Evolutionary conservation across 2,329 filamentous ascomycete genomes (phyloP).

Genomic region (Esteya vermicola): DNA sequence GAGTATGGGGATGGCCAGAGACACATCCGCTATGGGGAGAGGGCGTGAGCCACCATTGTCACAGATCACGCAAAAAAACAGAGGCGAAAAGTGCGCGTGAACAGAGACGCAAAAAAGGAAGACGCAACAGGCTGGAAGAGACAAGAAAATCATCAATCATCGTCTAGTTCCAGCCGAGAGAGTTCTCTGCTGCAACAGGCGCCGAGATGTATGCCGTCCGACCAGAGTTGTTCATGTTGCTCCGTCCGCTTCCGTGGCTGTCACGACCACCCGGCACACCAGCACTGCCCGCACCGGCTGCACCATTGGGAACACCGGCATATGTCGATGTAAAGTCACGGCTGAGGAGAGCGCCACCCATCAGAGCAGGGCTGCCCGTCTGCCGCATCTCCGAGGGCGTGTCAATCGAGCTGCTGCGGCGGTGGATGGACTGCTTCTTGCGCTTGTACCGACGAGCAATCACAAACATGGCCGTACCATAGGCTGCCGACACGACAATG

Average conservation of each 20-base stretch:
- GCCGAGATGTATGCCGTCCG: constrained; percentile 63
- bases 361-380: constrained; percentile 43
- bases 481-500: constrained; percentile 66
- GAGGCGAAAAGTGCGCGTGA: background rate
- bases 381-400: constrained; percentile 44
- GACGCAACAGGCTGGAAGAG: constrained; percentile 1
- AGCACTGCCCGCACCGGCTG: constrained; percentile 28
- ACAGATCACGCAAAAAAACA: no score
- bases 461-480: constrained; percentile 89
- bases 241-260: constrained; percentile 41
- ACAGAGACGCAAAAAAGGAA: constrained; percentile 2
- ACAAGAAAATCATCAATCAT: background rate
- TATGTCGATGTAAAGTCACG: constrained; percentile 39
- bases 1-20: background rate
- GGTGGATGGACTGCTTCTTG: constrained; percentile 64
- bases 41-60: no score
- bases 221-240: constrained; percentile 36
- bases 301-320: constrained; percentile 29
- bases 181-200: constrained; percentile 87
- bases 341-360: constrained; percentile 54
- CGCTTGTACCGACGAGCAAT: constrained; percentile 82
- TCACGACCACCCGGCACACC: constrained; percentile 33
- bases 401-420: constrained; percentile 61
- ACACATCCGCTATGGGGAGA: background rate
- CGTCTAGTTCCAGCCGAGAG: constrained; percentile 79